phyloP scores from a whole-genome alignment of 129 eudicot species.

The Calendula officinalis region DNA sequence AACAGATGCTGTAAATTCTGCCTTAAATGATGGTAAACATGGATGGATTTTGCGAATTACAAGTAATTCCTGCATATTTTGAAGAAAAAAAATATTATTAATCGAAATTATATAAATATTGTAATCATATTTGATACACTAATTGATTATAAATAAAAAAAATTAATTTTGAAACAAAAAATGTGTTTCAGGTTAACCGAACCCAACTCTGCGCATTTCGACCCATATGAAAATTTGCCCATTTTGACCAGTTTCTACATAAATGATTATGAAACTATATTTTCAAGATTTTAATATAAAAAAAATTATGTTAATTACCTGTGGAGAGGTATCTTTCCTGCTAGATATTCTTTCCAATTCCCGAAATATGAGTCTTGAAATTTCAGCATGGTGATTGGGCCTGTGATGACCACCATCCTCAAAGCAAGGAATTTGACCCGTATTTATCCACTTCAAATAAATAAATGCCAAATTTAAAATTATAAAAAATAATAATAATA shows the following conservation, averaged over 20 bases:
- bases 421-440: conserved; percentile 91
- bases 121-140: no score
- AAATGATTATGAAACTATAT: no score
- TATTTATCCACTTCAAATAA: conserved; percentile 89
- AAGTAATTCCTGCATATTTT: conserved; percentile 65
- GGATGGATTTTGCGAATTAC: conserved; percentile 96
- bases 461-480: not conserved
- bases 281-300: not conserved
- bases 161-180: no score
- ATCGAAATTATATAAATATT: no score
- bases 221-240: no score
- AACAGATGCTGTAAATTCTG: conserved; percentile 98
- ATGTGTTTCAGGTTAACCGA: no score
- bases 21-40: conserved; percentile 91
- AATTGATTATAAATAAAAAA: no score
- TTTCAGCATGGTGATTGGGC: conserved; percentile 96
- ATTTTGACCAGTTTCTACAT: no score
- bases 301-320: conserved; percentile 39
- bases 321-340: conserved; percentile 73
- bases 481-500: not conserved
- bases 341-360: conserved; percentile 74
- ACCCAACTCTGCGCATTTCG: no score
- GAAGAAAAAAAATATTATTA: not conserved
- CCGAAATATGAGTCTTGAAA: conserved; percentile 86
- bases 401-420: conserved; percentile 98